Evolutionary conservation across 805 yeast genomes (phyloP).

Genomic region (Candida chauliodis): DNA sequence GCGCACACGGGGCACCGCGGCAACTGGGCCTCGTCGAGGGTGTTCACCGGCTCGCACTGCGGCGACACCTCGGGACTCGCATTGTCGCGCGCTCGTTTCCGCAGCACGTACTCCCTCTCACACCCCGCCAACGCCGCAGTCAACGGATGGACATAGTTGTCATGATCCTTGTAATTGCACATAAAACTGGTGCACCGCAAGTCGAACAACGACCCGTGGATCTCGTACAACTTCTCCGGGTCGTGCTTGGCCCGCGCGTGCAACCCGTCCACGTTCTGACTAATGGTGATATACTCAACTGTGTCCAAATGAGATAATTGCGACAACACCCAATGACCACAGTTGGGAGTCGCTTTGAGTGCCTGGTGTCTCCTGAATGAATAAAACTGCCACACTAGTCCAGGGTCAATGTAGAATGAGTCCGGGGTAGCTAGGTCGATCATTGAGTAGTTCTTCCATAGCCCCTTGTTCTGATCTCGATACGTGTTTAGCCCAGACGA

Average conservation of each 20-base stretch:
- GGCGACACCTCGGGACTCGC: conserved; percentile 27
- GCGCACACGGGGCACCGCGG: conserved; percentile 79
- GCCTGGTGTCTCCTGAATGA: conserved; percentile 65
- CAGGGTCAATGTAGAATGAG: conserved; percentile 80
- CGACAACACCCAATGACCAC: conserved; percentile 70
- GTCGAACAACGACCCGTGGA: conserved; percentile 77
- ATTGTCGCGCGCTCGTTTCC: conserved; percentile 5
- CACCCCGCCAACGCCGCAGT: conserved; percentile 47
- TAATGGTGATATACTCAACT: conserved; percentile 56
- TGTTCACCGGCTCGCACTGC: conserved; percentile 45
- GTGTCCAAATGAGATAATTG: conserved; percentile 45
- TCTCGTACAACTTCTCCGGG: conserved; percentile 49
- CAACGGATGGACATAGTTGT: conserved; percentile 55
- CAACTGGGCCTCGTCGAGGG: conserved; percentile 47
- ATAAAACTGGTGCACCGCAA: conserved; percentile 71
- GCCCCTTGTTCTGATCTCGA: conserved; percentile 56
- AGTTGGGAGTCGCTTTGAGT: conserved; percentile 64
- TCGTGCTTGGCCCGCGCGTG: conserved; percentile 64
- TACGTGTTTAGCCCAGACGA: conserved; percentile 75
- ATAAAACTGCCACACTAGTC: conserved; percentile 88
- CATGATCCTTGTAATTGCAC: conserved; percentile 59
- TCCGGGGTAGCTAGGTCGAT: conserved; percentile 90
- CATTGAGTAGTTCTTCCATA: conserved; percentile 75
- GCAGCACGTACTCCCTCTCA: conserved; percentile 29
- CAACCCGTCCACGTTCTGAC: conserved; percentile 83